Base-by-base conservation (phyloP, 1,139 yeast genomes). In the Diutina neorugosa region DNA sequence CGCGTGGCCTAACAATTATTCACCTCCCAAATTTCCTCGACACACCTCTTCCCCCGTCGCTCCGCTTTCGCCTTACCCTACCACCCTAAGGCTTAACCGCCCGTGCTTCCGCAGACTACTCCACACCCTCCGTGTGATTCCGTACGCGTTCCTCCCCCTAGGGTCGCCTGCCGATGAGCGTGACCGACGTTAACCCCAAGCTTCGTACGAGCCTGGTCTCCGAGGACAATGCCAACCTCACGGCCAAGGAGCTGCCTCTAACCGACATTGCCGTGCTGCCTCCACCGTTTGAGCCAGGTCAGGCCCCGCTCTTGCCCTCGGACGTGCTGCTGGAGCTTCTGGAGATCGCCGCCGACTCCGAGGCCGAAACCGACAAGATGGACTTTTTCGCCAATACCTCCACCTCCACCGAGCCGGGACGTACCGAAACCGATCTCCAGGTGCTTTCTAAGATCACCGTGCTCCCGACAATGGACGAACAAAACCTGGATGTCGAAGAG, bases 281-380 rank as follows among this genome's bases (percentile, higher is more conserved):
- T 0, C 74, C 73, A 9, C 67, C 70, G 2, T 68, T 68, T 53
- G 70, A 68, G 48, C 59, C 53, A 11, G 54, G 53, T 52, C 19
- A n/a, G 18, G 14, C 16, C 20, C 21, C 16, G 21, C n/a, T 19
- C 14, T 14, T 42, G 18, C 34, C 23, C 43, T 16, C 37, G 18
- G 43, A 50, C 44, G 47, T 23, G 18, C 34, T 27, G 41, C 71
- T 77, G 4, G 79, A 74, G 56, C 64, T 74, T 52, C 73, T 86
- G 53, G 88, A 82, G 57, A 68, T 81, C 57, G 89, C 81, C 55
- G 74, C 78, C 56, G 83, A 81, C 58, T 82, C 89, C 6, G 93
- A 86, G 63, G 91, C 89, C 3, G 94, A 86, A 64, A 86, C 94
- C 2, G 94, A 85, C 62, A 80, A 78, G 58, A 80, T 85, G 84